phyloP scores from a whole-genome alignment of 176 grass and related monocot genomes.

The Cocos nucifera region DNA sequence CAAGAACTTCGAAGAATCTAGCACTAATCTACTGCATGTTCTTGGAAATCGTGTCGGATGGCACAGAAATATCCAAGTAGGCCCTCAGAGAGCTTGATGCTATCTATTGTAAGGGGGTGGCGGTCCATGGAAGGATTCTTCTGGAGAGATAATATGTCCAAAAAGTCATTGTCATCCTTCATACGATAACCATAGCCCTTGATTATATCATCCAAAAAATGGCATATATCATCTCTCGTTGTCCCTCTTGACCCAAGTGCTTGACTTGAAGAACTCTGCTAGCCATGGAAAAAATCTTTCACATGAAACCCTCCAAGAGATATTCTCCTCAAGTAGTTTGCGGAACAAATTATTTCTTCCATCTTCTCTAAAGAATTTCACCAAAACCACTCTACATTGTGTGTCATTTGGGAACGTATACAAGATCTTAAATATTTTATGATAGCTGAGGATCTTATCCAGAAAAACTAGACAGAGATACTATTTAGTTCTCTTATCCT shows the following conservation, averaged over 20 bases:
- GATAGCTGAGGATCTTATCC: no score
- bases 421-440: no score
- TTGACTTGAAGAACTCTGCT: conserved; percentile 13
- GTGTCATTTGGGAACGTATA: conserved; percentile 13
- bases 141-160: conserved; percentile 30
- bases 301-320: neutral
- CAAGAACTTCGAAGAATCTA: no score
- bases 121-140: neutral
- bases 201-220: conserved; percentile 27
- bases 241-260: conserved; percentile 19
- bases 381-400: conserved; percentile 23
- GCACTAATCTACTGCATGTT: no score
- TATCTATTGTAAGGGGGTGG: conserved; percentile 20
- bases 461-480: no score
- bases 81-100: conserved; percentile 24
- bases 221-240: neutral
- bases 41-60: no score
- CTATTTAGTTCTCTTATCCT: no score
- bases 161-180: conserved; percentile 21
- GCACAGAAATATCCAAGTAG: no score
- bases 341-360: neutral
- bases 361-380: conserved; percentile 4
- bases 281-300: conserved; percentile 37
- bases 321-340: neutral
- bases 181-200: neutral